Evolutionary conservation across 1,139 yeast species (phyloP).

Genomic region (Insectozyma bohioensis): DNA sequence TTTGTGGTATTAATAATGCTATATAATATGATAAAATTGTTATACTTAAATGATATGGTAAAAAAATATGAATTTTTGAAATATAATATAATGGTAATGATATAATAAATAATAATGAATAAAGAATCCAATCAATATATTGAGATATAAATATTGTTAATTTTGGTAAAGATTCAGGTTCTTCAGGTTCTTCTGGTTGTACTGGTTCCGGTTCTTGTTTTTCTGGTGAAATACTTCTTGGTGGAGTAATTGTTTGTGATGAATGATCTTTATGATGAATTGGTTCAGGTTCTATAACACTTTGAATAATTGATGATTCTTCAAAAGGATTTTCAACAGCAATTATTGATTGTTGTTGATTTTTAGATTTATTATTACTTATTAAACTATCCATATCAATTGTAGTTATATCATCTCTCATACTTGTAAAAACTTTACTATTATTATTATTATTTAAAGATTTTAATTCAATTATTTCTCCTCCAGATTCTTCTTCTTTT

Average conservation of each 20-base stretch:
- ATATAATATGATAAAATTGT: conserved; percentile 55
- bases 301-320: too few relatives aligned
- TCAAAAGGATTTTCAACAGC: conserved; percentile 19
- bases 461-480: conserved; percentile 21
- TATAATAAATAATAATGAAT: conserved; percentile 42
- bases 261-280: conserved; percentile 13
- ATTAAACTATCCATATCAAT: conserved; percentile 28
- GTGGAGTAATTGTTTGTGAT: background rate
- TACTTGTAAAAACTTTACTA: conserved; percentile 23
- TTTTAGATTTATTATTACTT: conserved; percentile 12
- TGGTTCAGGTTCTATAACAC: conserved; percentile 15
- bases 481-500: conserved; percentile 14
- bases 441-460: conserved; percentile 14
- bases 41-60: conserved; percentile 63
- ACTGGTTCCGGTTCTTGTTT: too few relatives aligned
- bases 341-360: conserved; percentile 7
- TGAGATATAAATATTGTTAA: conserved; percentile 33
- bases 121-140: conserved; percentile 59
- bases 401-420: conserved; percentile 39
- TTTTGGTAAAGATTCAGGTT: conserved; percentile 2
- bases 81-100: conserved; percentile 58
- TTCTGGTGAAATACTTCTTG: background rate
- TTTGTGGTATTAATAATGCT: conserved; percentile 51
- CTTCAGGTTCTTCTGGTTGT: conserved; percentile 11
- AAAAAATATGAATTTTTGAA: conserved; percentile 46